Evolutionary conservation across 2,329 filamentous ascomycete genomes (phyloP).

Genomic region (Aspergillus felis): DNA sequence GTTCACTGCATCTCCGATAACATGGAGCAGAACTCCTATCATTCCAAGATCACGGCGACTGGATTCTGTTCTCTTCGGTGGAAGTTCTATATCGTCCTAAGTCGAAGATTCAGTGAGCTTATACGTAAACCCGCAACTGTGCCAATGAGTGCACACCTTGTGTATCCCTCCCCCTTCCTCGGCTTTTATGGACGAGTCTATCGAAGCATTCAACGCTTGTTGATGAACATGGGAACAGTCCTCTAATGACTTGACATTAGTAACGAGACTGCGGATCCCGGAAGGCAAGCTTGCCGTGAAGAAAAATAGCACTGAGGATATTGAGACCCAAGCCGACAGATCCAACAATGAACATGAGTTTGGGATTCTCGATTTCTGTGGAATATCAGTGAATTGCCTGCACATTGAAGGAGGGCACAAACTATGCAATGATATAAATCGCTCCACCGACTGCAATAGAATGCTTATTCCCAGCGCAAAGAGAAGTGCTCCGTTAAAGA

Average conservation of each 20-base stretch:
- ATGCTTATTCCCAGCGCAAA: constrained; percentile 69
- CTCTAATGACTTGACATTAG: constrained; percentile 4
- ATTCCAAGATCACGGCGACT: constrained; percentile 63
- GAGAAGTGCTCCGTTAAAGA: constrained; percentile 76
- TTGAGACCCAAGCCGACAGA: constrained; percentile 65
- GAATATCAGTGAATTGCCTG: neutral
- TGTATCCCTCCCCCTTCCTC: neutral
- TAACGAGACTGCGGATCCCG: neutral
- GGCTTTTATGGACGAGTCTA: neutral
- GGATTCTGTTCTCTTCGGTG: constrained; percentile 24
- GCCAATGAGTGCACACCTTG: neutral
- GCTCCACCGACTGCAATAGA: constrained; percentile 67
- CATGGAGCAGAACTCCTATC: constrained; percentile 66
- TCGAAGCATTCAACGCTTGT: neutral
- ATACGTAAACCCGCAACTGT: too few relatives aligned
- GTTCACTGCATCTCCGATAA: constrained; percentile 69
- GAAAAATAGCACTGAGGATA: constrained; percentile 60
- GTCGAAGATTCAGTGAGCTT: neutral
- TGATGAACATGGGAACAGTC: constrained; percentile 17
- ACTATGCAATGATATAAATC: constrained; percentile 38
- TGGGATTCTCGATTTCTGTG: constrained; percentile 60
- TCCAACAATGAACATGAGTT: constrained; percentile 66
- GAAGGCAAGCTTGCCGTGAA: constrained; percentile 52
- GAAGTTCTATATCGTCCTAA: neutral
- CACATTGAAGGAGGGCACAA: constrained; percentile 3